Evolutionary conservation across 1,139 yeast species (phyloP).

Genomic region (Saccharomyces pastorianus): DNA sequence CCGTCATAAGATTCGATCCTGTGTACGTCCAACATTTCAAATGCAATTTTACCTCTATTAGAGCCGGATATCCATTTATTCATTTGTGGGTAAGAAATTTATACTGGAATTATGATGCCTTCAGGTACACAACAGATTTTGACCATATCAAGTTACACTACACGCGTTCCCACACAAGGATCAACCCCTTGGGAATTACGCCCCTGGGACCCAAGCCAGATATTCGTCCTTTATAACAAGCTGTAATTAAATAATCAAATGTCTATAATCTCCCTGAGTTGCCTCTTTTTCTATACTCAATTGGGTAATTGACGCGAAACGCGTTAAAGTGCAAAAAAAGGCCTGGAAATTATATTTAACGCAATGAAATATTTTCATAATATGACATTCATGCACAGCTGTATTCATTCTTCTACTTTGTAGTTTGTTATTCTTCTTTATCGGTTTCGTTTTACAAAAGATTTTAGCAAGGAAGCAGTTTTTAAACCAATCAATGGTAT

Average conservation of each 20-base stretch:
- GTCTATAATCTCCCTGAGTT: not conserved
- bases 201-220: slow-evolving; percentile 86
- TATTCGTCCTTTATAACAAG: slow-evolving; percentile 38
- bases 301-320: slow-evolving; percentile 1
- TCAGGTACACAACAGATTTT: slow-evolving; percentile 72
- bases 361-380: not conserved
- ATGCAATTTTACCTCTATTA: slow-evolving; percentile 76
- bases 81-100: slow-evolving; percentile 75
- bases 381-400: not conserved
- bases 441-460: not conserved
- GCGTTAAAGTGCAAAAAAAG: not conserved
- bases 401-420: not conserved
- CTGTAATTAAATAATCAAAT: not conserved
- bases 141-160: slow-evolving; percentile 87
- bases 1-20: slow-evolving; percentile 81
- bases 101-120: slow-evolving; percentile 77
- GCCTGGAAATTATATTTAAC: not conserved
- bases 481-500: not conserved
- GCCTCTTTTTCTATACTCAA: not conserved
- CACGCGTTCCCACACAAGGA: slow-evolving; percentile 64
- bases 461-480: not conserved
- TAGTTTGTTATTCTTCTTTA: not conserved
- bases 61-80: slow-evolving; percentile 69
- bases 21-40: slow-evolving; percentile 93
- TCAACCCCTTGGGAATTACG: slow-evolving; percentile 78